These are phyloP conservation scores for Peterozyma toletana DNA, from an alignment of 805 yeast genomes.

Conservation along the genomic window DNA sequence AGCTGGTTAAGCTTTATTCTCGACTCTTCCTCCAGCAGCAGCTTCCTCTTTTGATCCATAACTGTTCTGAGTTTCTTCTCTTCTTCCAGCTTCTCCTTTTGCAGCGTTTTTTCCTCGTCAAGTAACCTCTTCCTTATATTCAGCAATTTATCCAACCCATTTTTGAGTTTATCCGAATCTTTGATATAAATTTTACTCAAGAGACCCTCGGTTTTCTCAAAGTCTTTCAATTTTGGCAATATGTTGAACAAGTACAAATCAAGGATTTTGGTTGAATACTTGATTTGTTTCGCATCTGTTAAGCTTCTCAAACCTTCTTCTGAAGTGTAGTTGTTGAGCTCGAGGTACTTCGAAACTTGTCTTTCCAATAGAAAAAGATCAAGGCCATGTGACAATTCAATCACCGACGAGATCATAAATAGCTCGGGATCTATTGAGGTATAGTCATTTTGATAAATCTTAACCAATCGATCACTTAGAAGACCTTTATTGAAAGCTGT, in stretches of 20 bases:
- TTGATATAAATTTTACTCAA: conserved; percentile 7
- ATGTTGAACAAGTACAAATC: conserved; percentile 19
- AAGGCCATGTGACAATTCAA: conserved; percentile 21
- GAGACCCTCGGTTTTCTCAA: conserved; percentile 11
- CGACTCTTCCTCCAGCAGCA: conserved; percentile 1
- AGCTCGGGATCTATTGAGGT: conserved; percentile 17
- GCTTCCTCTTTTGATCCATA: conserved; percentile 1
- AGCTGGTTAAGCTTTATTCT: background rate
- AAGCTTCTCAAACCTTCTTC: conserved; percentile 7
- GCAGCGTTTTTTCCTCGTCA: background rate
- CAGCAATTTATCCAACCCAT: conserved; percentile 9
- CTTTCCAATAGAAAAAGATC: conserved; percentile 11
- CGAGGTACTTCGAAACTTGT: conserved; percentile 18
- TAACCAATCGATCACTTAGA: conserved; percentile 13
- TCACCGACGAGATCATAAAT: conserved; percentile 20
- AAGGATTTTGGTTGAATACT: conserved; percentile 12
- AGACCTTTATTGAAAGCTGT: conserved; percentile 15
- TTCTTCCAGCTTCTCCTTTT: conserved; percentile 3
- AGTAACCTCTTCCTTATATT: background rate
- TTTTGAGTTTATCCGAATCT: conserved; percentile 5
- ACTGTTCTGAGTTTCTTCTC: conserved; percentile 1
- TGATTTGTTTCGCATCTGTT: background rate
- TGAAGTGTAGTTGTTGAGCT: conserved; percentile 11
- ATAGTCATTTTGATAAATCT: conserved; percentile 10
- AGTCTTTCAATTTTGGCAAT: conserved; percentile 13